phyloP scores from a whole-genome alignment of 78 protist species.

The Monosiga brevicollis region DNA sequence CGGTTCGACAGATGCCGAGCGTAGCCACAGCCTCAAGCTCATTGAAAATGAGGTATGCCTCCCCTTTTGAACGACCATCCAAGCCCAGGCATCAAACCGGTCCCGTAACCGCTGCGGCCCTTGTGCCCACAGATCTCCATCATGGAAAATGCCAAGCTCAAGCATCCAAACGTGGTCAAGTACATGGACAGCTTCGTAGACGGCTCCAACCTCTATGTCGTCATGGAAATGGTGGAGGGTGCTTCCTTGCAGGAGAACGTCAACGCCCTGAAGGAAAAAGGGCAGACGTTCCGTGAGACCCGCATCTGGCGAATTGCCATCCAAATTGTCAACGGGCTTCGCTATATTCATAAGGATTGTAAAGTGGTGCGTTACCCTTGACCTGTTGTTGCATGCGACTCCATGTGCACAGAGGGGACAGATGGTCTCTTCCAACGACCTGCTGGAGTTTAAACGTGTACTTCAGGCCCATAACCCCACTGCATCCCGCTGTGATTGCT shows the following conservation, averaged over 20 bases:
- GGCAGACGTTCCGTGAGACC: not conserved
- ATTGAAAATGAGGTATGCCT: not conserved
- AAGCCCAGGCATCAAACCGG: too few species aligned
- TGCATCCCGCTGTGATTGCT: not conserved
- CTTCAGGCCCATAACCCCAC: too few species aligned
- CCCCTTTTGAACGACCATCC: too few species aligned
- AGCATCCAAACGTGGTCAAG: slow-evolving; percentile 19
- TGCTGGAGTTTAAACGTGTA: too few species aligned
- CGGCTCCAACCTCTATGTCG: not conserved
- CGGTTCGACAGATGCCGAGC: not conserved
- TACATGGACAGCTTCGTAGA: not conserved
- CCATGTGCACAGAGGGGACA: too few species aligned
- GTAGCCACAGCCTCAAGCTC: not conserved
- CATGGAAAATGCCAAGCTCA: not conserved
- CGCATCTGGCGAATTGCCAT: not conserved
- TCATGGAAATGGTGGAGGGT: slow-evolving; percentile 25
- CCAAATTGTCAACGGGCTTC: not conserved
- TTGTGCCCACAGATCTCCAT: not conserved
- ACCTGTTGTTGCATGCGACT: too few species aligned
- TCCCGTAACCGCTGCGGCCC: too few species aligned
- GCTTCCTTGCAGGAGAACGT: not conserved
- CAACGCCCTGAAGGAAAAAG: not conserved
- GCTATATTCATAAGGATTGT: slow-evolving; percentile 5
- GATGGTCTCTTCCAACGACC: too few species aligned
- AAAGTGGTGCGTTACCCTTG: too few species aligned